A percentile compares a stretch with the other conserved stretches of the same genome.
These are phyloP conservation scores for Saprolegnia diclina DNA, from an alignment of 352 stramenopile species.

Conservation along the genomic window DNA sequence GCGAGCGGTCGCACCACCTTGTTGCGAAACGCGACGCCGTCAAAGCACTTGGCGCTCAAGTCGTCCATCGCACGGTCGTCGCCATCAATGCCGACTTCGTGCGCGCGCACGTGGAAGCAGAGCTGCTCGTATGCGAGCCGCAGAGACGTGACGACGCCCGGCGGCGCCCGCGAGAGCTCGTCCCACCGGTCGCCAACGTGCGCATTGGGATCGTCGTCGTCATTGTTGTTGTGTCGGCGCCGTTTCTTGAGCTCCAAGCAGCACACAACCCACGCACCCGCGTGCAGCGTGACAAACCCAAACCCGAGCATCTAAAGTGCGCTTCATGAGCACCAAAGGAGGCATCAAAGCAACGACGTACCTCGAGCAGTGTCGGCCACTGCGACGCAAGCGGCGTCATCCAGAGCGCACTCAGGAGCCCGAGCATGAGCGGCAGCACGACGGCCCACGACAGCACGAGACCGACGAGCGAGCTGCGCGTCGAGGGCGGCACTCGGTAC, in stretches of 20 bases:
- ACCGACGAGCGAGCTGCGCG: slow-evolving; percentile 39
- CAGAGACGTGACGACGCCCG: slow-evolving; percentile 14
- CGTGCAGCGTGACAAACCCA: slow-evolving; percentile 69
- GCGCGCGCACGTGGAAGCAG: slow-evolving; percentile 21
- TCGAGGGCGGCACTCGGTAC: slow-evolving; percentile 69
- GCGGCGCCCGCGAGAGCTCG: slow-evolving; percentile 1
- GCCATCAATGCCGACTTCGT: slow-evolving; percentile 29
- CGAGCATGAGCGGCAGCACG: slow-evolving; percentile 62
- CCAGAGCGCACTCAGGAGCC: slow-evolving; percentile 37
- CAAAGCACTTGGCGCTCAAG: slow-evolving; percentile 64
- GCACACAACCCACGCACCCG: slow-evolving; percentile 67
- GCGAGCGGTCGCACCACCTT: slow-evolving; percentile 57
- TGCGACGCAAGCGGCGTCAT: slow-evolving; percentile 43
- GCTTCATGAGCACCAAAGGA: slow-evolving; percentile 7
- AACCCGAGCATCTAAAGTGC: slow-evolving; percentile 39
- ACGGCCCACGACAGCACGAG: slow-evolving; percentile 63
- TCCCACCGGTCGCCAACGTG: slow-evolving; percentile 27
- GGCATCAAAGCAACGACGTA: neutral
- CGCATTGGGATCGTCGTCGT: slow-evolving; percentile 23
- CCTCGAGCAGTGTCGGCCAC: slow-evolving; percentile 37
- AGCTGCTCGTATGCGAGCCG: slow-evolving; percentile 21
- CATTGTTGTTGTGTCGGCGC: slow-evolving; percentile 35
- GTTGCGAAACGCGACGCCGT: slow-evolving; percentile 54
- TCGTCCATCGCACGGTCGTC: slow-evolving; percentile 39
- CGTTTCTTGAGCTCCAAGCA: slow-evolving; percentile 52